Evolutionary conservation across 352 stramenopile genomes (phyloP), one percentile per base, ranked within the genome.

Genomic region (Phytophthora aleatoria): DNA sequence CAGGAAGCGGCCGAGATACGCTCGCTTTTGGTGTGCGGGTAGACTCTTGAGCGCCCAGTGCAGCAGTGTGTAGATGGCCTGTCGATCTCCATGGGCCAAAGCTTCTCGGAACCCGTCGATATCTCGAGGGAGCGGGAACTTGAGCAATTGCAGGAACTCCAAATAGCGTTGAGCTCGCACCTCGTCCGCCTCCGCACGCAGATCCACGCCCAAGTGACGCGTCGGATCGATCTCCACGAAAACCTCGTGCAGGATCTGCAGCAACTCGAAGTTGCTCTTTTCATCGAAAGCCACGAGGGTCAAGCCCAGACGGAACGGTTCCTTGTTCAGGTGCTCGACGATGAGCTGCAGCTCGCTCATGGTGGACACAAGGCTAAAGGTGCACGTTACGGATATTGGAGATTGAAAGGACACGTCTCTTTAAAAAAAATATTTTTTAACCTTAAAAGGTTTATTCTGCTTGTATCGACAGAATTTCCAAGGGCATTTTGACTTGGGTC

Each of bases 211-310:
- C 38, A 90, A 84, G 61, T 97, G 81, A 33, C 92, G 81, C 20
- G 68, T 67, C 15, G 77, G 39, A 71, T 98, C 90, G 55, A 98
- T 93, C 59, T 94, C 83, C 15, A 76, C 76, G 63, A 98, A 90
- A 12, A 98, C 90, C 61, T 98, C 90, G 65, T 98, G 97, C 8
- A 98, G 81, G 43, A 97, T 85, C 75, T 98, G 90, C 9, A 99
- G 81, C 47, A 98, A 73, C 62, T 98, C 94, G 43, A 95, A 93
- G 64, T 90, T 92, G 58, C 82, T 88, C 64, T 98, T 98, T 73
- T 98, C 93, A 55, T 99, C 96, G 57, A 99, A 98, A 41, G 94
- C 92, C 45, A 97, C 89, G 56, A 97, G 75, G 27, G 84, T 93
- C 54, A 97, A 76, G 7, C 92, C 87, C 27, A 96, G 83, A 9